Evolutionary conservation across 2,329 filamentous ascomycete species (phyloP).

Genomic region (Diaporthe amygdali): DNA sequence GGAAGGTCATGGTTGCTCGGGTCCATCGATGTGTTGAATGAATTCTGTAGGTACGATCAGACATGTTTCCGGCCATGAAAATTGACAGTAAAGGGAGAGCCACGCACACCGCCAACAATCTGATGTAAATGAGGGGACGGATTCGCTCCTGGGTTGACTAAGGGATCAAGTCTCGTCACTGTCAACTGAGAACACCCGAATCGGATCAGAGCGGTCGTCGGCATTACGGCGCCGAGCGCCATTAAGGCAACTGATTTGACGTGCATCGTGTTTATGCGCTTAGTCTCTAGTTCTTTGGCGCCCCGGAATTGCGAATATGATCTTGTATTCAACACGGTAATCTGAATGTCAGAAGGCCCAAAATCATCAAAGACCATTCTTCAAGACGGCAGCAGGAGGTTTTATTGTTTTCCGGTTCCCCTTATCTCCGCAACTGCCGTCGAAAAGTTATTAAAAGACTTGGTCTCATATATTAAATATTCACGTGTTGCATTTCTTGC

Average conservation of each 20-base stretch:
- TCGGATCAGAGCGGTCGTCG: conserved; percentile 46
- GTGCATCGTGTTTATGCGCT: background rate
- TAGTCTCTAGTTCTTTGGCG: background rate
- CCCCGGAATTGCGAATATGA: background rate
- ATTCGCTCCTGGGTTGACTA: conserved; percentile 29
- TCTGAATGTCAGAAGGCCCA: background rate
- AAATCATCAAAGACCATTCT: background rate
- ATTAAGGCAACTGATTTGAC: conserved; percentile 33
- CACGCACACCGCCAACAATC: conserved; percentile 28
- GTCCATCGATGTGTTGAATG: conserved; percentile 34
- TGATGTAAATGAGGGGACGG: conserved; percentile 32
- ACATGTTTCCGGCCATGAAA: background rate
- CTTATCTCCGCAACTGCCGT: background rate
- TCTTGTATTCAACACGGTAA: too few species aligned
- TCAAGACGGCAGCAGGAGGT: background rate
- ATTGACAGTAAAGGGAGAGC: background rate
- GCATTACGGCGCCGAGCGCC: conserved; percentile 33
- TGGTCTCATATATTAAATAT: background rate
- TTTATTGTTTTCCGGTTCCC: background rate
- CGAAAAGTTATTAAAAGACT: background rate
- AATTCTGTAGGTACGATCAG: conserved; percentile 15
- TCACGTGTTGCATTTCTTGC: background rate
- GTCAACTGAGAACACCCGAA: conserved; percentile 54
- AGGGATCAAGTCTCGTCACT: conserved; percentile 44
- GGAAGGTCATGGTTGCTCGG: conserved; percentile 34